Evolutionary conservation across 805 yeast genomes (phyloP).

Genomic region (Maudiozyma barnettii): DNA sequence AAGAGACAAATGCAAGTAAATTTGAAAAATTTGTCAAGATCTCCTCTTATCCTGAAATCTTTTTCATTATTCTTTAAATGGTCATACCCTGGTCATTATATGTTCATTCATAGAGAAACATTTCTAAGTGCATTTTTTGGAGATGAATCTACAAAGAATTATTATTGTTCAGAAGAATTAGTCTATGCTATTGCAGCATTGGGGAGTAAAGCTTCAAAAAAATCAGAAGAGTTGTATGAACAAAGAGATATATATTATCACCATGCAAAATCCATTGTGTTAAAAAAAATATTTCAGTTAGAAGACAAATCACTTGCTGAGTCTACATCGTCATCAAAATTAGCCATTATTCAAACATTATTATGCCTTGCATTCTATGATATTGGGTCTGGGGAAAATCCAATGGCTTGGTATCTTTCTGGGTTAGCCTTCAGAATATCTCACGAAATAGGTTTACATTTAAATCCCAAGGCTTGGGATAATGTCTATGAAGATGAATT

Average conservation of each 20-base stretch:
- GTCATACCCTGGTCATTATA: conserved; percentile 53
- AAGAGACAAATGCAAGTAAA: conserved; percentile 9
- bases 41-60: conserved; percentile 19
- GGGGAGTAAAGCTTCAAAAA: conserved; percentile 39
- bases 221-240: conserved; percentile 24
- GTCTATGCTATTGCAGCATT: conserved; percentile 46
- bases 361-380: conserved; percentile 48
- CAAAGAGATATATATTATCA: conserved; percentile 37
- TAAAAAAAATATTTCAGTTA: conserved; percentile 31
- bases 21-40: conserved; percentile 15
- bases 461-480: conserved; percentile 48
- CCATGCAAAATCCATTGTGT: conserved; percentile 35
- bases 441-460: conserved; percentile 48
- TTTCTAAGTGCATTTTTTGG: conserved; percentile 48
- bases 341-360: conserved; percentile 45
- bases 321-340: conserved; percentile 32
- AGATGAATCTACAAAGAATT: conserved; percentile 20
- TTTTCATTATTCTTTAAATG: conserved; percentile 38
- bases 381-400: conserved; percentile 45
- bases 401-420: conserved; percentile 51
- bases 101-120: conserved; percentile 50
- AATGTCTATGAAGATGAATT: conserved; percentile 31
- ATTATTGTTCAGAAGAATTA: conserved; percentile 45
- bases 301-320: conserved; percentile 18
- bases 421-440: conserved; percentile 55